Conservation (phyloP, 768 basidiomycete species). For the Lactifluus subvellereus region DNA sequence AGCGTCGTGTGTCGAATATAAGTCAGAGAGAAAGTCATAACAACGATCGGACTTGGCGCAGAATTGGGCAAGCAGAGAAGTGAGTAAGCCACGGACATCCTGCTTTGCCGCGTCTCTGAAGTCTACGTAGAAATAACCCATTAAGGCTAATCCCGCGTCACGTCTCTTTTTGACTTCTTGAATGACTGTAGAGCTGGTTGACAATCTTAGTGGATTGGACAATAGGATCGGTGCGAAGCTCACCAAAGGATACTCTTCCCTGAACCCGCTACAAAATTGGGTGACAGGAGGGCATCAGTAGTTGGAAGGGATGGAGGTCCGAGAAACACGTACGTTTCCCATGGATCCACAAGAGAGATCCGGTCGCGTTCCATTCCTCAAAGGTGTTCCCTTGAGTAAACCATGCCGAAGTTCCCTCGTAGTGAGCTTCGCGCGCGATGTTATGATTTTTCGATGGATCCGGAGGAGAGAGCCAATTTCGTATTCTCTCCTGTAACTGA, state of each 20-base stretch:
- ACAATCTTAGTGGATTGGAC: too few relatives aligned
- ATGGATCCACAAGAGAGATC: not conserved
- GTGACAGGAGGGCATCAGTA: not conserved
- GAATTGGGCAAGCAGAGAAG: too few relatives aligned
- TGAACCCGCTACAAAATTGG: not conserved
- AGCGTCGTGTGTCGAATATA: too few relatives aligned
- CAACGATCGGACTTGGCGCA: too few relatives aligned
- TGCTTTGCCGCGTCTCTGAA: too few relatives aligned
- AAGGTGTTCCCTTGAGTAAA: not conserved
- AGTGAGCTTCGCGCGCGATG: not conserved
- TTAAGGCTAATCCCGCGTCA: not conserved
- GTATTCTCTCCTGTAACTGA: not conserved
- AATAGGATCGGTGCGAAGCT: not conserved
- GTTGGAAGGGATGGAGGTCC: too few relatives aligned
- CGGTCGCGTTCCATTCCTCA: not conserved
- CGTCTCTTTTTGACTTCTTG: not conserved
- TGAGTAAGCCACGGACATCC: too few relatives aligned
- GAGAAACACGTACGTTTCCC: too few relatives aligned
- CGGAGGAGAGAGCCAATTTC: slow-evolving; percentile 6
- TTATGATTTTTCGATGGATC: slow-evolving; percentile 8
- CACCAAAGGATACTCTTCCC: too few relatives aligned
- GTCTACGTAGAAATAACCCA: not conserved
- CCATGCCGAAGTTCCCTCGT: not conserved
- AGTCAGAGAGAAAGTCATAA: too few relatives aligned
- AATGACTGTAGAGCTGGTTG: not conserved